Conservation (phyloP, 1,284 basidiomycete species). For the Leccinum pachyderme region DNA sequence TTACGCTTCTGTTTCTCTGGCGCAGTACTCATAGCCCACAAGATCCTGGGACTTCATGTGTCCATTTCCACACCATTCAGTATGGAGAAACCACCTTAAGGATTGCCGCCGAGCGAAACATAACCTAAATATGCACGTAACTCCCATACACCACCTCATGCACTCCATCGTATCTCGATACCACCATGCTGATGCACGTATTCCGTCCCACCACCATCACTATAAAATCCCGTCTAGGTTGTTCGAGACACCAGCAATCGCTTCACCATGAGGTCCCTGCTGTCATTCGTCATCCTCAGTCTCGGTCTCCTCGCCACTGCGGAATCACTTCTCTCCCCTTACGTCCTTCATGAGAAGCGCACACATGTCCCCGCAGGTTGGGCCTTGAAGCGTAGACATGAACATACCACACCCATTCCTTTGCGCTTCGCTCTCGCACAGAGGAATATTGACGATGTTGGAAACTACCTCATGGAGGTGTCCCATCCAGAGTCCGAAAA, state of each 20-base stretch:
- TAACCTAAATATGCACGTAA: conserved; percentile 2
- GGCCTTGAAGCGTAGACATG: conserved; percentile 29
- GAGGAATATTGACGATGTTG: conserved; percentile 39
- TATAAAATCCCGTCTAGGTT: conserved; percentile 11
- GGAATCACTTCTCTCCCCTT: conserved; percentile 13
- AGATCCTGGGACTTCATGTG: background rate
- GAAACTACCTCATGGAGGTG: conserved; percentile 40
- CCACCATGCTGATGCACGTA: conserved; percentile 6
- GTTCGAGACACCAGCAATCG: background rate
- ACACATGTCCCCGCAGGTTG: conserved; percentile 33
- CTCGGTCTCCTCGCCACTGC: conserved; percentile 17
- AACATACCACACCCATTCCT: conserved; percentile 27
- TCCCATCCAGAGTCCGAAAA: conserved; percentile 42
- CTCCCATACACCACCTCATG: conserved; percentile 6
- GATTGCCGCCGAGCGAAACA: background rate
- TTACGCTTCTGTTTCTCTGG: background rate
- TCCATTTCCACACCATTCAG: background rate
- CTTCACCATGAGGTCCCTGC: conserved; percentile 16
- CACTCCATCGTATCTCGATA: conserved; percentile 7
- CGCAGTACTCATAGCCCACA: background rate
- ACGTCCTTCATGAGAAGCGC: conserved; percentile 35
- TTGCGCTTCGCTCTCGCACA: conserved; percentile 43
- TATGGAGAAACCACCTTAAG: background rate
- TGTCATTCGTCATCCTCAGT: conserved; percentile 15
- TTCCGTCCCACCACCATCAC: conserved; percentile 12